Evolutionary conservation across 192 early-diverging fungal species (phyloP).

Genomic region (Linnemannia elongata): DNA sequence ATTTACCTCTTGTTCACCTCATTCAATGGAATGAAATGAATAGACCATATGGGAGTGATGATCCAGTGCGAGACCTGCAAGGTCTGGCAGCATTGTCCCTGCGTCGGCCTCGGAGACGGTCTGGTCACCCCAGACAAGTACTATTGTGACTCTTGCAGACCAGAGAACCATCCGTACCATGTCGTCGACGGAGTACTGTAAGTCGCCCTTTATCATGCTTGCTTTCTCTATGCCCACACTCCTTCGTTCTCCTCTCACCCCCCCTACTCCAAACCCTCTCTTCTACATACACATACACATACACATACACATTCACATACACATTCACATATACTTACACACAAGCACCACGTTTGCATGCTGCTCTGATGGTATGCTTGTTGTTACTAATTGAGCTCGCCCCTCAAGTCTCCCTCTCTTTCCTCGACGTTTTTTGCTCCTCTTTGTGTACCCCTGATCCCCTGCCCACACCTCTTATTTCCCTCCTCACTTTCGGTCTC

Average conservation of each 20-base stretch:
- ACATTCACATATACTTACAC: background rate
- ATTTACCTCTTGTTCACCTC: background rate
- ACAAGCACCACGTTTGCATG: background rate
- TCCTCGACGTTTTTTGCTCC: background rate
- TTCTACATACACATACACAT: background rate
- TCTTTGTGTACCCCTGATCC: background rate
- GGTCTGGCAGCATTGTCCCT: slow-evolving; percentile 96
- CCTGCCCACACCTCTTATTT: background rate
- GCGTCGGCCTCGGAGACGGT: slow-evolving; percentile 83
- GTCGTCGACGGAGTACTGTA: slow-evolving; percentile 57
- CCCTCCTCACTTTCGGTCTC: background rate
- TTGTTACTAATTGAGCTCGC: background rate
- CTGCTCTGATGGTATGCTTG: background rate
- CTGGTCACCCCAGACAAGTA: slow-evolving; percentile 90
- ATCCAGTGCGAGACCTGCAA: slow-evolving; percentile 95
- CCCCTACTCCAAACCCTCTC: background rate
- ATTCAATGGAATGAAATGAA: background rate
- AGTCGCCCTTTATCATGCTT: slow-evolving; percentile 15
- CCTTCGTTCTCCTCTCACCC: background rate
- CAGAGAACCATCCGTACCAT: slow-evolving; percentile 82
- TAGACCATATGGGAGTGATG: slow-evolving; percentile 81
- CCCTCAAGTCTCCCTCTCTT: background rate
- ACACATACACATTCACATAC: background rate
- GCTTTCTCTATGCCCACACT: background rate
- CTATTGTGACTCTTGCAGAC: slow-evolving; percentile 92